Percentiles rank a stretch among this genome's conserved stretches.
Evolutionary conservation across 108 stramenopile genomes (phyloP).

Genomic region (Discostella stelligeroides): DNA sequence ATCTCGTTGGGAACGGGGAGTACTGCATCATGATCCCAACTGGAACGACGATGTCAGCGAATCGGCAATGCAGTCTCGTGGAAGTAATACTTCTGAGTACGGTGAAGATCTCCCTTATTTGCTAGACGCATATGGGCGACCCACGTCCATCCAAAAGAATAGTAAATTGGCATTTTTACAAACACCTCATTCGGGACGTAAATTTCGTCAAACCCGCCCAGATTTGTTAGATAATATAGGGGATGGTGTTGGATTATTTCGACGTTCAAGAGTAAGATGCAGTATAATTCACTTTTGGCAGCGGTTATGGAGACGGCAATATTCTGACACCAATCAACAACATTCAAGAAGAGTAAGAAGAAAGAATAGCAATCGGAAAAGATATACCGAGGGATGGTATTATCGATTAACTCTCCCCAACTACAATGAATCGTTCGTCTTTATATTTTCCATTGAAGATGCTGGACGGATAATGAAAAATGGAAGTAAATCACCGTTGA

Average conservation of each 20-base stretch:
- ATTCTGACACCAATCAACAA: not conserved
- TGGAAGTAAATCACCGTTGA: conserved; percentile 51
- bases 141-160: conserved; percentile 14
- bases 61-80: too few species aligned
- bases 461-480: conserved; percentile 42
- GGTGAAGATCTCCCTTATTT: conserved; percentile 14
- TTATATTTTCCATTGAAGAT: conserved; percentile 88
- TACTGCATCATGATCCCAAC: too few species aligned
- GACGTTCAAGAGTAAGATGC: conserved; percentile 2
- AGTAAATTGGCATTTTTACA: conserved; percentile 28
- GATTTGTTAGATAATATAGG: conserved; percentile 1
- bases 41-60: too few species aligned
- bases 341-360: not conserved
- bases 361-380: conserved; percentile 47
- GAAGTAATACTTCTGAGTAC: not conserved
- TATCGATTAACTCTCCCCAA: conserved; percentile 79
- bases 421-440: conserved; percentile 72
- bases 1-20: too few species aligned
- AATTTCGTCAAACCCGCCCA: conserved; percentile 81
- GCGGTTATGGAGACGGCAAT: not conserved
- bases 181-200: conserved; percentile 82
- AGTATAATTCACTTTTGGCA: not conserved
- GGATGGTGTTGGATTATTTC: not conserved
- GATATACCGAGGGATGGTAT: conserved; percentile 92
- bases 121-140: conserved; percentile 31